phyloP scores from a whole-genome alignment of 306 rosid genomes.

The Prunus mume region DNA sequence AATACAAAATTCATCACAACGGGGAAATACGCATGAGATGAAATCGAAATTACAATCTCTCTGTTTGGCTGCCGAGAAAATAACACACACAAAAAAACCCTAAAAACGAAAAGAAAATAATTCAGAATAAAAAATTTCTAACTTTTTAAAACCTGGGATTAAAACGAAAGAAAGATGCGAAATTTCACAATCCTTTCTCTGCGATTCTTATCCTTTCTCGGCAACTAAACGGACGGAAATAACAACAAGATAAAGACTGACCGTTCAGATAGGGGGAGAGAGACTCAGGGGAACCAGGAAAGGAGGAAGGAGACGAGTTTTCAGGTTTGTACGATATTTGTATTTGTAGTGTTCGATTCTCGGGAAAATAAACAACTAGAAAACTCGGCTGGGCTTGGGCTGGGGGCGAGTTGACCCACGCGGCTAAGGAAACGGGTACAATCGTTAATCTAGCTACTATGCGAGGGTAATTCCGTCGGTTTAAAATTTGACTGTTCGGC shows the following conservation, averaged over 20 bases:
- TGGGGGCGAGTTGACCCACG: background rate
- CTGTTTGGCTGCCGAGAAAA: slow-evolving; percentile 1
- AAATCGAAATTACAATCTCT: background rate
- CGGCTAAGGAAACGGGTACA: slow-evolving; percentile 41
- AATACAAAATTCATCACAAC: background rate
- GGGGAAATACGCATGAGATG: background rate
- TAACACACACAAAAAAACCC: background rate
- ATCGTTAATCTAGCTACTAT: background rate
- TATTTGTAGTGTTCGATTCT: slow-evolving; percentile 23
- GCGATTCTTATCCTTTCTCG: background rate
- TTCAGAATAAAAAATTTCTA: background rate
- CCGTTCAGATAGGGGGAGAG: slow-evolving; percentile 22
- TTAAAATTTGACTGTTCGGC: background rate
- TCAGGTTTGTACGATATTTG: slow-evolving; percentile 12
- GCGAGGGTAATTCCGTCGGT: slow-evolving; percentile 24
- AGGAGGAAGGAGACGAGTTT: background rate
- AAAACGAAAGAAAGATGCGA: background rate
- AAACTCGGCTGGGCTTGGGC: background rate
- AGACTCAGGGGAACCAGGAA: background rate
- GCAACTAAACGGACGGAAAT: background rate
- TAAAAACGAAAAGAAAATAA: background rate
- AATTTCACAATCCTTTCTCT: background rate
- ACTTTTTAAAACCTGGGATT: background rate
- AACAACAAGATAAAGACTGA: slow-evolving; percentile 6
- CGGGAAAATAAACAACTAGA: background rate